phyloP scores from a whole-genome alignment of 257 asterid genomes.

The Coffea canephora region DNA sequence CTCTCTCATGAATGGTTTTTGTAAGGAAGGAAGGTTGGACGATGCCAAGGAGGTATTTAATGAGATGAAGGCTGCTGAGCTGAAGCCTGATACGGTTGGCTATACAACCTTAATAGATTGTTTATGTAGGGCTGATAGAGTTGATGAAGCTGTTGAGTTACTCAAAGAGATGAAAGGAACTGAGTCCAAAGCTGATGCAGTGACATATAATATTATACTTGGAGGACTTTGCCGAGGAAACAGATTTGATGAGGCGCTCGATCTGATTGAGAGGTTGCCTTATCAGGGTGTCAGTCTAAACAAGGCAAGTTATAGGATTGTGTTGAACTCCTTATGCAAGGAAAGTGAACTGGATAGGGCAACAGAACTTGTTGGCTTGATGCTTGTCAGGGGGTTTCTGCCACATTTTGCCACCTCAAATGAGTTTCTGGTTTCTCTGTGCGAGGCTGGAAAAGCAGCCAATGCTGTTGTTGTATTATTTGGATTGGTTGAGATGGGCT shows the following conservation, averaged over 20 bases:
- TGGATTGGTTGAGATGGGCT: conserved; percentile 58
- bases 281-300: conserved; percentile 64
- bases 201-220: conserved; percentile 72
- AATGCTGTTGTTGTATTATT: conserved; percentile 51
- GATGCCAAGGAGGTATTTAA: conserved; percentile 59
- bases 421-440: conserved; percentile 66
- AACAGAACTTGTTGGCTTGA: conserved; percentile 49
- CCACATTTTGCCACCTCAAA: conserved; percentile 89
- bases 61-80: conserved; percentile 53
- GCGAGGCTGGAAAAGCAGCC: conserved; percentile 62
- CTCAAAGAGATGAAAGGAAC: conserved; percentile 73
- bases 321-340: conserved; percentile 65
- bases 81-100: conserved; percentile 62
- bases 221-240: conserved; percentile 69
- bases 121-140: conserved; percentile 56
- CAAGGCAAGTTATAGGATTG: conserved; percentile 84
- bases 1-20: conserved; percentile 66
- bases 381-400: conserved; percentile 73
- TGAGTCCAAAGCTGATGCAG: conserved; percentile 63
- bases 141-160: conserved; percentile 68
- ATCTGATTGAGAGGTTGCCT: conserved; percentile 75
- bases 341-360: conserved; percentile 66
- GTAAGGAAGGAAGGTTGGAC: conserved; percentile 63
- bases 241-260: conserved; percentile 64
- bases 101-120: conserved; percentile 66